Base-by-base conservation (phyloP, 129 eudicot species). In the Flaveria trinervia region DNA sequence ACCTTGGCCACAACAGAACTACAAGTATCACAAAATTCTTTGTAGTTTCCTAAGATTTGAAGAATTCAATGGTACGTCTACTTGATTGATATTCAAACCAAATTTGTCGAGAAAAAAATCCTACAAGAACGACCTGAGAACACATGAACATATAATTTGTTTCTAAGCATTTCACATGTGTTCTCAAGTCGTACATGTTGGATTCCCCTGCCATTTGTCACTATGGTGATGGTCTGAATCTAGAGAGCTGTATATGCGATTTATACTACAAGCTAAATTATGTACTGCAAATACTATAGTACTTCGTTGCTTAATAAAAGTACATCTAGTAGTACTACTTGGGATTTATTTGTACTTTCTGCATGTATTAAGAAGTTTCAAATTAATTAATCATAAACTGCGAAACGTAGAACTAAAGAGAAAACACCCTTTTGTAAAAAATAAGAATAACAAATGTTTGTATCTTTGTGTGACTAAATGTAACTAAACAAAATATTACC, bases 71-170 rank as follows among this genome's bases (percentile, higher is more conserved):
- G 17, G 18, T 13, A 6, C 18, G 16, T 6, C 18, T 3, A 51
- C 22, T 15, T 51, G 1, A 51, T 1, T 15, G 1, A 3, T 20
- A 17, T 18, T 20, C 6, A 14, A 25, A 20, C 3, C 13, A 20
- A 57, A 57, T 2, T 57, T 55, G 12, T 60, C 9, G 11, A 60
- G 66, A n/a, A 60, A 60, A 60, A 60, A 60, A 60, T 25, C 66
- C 66, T 60, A 60, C 66, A 60, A 39, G 66, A 39, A 39, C 66
- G 41, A 60, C 41, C 66, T 60, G 41, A 60, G 41, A 60, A 60
- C 66, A 60, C 66, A 11, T 60, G 66, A 60, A 7, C 8, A 1
- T 0, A 60, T 12, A 3, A 7, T n/a, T 25, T 13, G 66, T 12
- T 2, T 20, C 25, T 0, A 23, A 60, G 17, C 66, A 11, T 25